phyloP scores from a whole-genome alignment of 2,329 filamentous ascomycete genomes.

The Alternaria conjuncta region DNA sequence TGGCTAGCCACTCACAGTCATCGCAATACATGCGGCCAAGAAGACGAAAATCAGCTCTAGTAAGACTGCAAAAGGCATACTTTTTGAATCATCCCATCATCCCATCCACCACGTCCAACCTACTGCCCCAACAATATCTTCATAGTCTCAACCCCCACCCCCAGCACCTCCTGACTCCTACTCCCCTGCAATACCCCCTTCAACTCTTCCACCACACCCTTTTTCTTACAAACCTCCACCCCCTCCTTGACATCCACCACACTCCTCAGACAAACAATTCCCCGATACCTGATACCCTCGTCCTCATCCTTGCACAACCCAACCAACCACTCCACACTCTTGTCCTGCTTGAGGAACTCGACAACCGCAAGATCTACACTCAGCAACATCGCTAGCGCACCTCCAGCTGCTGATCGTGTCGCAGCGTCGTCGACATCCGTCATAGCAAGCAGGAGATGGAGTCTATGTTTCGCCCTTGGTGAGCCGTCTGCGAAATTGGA shows the following conservation, averaged over 20 bases:
- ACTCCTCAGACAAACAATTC: constrained; percentile 77
- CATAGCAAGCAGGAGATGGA: constrained; percentile 86
- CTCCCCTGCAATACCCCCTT: constrained; percentile 74
- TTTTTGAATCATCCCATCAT: too few relatives aligned
- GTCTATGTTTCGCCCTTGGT: constrained; percentile 71
- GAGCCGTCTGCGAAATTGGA: constrained; percentile 72
- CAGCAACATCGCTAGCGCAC: constrained; percentile 84
- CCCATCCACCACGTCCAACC: background rate
- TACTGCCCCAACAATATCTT: constrained; percentile 64
- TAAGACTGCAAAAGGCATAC: too few relatives aligned
- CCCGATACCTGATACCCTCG: constrained; percentile 71
- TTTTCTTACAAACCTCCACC: constrained; percentile 54
- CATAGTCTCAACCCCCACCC: constrained; percentile 73
- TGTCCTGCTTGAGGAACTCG: constrained; percentile 69
- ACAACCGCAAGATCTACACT: constrained; percentile 76
- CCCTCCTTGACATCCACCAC: constrained; percentile 65
- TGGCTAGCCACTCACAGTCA: background rate
- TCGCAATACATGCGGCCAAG: too few relatives aligned
- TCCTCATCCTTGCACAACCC: constrained; percentile 75
- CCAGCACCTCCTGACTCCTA: constrained; percentile 71
- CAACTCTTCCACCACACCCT: constrained; percentile 70
- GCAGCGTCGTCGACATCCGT: constrained; percentile 82
- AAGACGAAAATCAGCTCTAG: too few relatives aligned
- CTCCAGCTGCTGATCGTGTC: constrained; percentile 83
- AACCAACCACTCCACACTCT: constrained; percentile 80